Conservation (phyloP, 176 grass and related monocot genomes). For the Rhynchospora tenuis region DNA sequence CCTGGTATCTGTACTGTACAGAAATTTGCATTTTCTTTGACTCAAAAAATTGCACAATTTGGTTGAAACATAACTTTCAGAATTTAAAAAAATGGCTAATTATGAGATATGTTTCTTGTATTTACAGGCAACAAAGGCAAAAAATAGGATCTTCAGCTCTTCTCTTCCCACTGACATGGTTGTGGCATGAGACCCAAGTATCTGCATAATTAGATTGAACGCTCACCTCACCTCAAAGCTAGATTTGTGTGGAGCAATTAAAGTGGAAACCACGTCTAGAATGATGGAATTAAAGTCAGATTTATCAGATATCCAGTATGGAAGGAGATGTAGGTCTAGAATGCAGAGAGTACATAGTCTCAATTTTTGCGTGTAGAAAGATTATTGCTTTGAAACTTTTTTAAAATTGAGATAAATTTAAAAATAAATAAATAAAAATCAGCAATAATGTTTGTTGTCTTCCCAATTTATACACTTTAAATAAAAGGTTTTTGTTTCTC, state of each 20-base stretch:
- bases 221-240: neutral
- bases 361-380: neutral
- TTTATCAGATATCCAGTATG: neutral
- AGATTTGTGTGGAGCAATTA: neutral
- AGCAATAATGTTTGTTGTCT: too few species aligned
- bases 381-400: neutral
- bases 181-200: neutral
- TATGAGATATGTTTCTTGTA: neutral
- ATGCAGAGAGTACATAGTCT: neutral
- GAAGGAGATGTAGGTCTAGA: neutral
- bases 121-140: conserved; percentile 43
- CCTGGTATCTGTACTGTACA: neutral
- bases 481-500: too few species aligned
- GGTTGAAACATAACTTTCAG: neutral
- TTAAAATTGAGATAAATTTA: too few species aligned
- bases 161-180: conserved; percentile 47
- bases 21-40: neutral
- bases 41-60: neutral
- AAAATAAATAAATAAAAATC: too few species aligned
- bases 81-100: too few species aligned
- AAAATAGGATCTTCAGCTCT: conserved; percentile 59
- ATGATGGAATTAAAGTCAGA: neutral
- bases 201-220: neutral
- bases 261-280: neutral
- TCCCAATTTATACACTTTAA: too few species aligned